phyloP scores from a whole-genome alignment of 2,329 filamentous ascomycete species.

The Sporothrix brasiliensis region DNA sequence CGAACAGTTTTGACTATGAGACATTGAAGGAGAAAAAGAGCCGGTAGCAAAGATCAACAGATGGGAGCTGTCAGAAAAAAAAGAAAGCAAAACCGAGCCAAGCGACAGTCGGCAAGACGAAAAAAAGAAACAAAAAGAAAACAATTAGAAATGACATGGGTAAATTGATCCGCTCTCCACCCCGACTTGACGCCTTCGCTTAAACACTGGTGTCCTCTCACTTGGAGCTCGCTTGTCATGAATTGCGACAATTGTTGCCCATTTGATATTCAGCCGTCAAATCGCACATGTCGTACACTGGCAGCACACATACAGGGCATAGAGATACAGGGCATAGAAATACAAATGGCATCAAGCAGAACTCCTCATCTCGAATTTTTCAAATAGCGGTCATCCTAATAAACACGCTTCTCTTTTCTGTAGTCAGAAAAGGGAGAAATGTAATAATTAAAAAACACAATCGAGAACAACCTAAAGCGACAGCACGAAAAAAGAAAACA shows the following conservation, averaged over 20 bases:
- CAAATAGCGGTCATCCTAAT: slow-evolving; percentile 18
- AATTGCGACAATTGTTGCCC: neutral
- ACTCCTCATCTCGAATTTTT: slow-evolving; percentile 15
- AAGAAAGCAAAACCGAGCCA: neutral
- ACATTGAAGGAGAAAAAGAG: neutral
- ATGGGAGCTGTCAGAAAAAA: neutral
- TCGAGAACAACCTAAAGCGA: neutral
- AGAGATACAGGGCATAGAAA: neutral
- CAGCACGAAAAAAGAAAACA: neutral
- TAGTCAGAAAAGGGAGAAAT: neutral
- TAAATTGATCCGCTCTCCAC: slow-evolving; percentile 1
- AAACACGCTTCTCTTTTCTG: slow-evolving; percentile 10
- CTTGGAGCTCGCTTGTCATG: neutral
- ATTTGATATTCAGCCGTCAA: neutral
- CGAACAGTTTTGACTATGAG: neutral
- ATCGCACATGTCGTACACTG: neutral
- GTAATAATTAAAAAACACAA: slow-evolving; percentile 7
- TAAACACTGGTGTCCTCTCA: neutral
- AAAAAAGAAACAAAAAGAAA: neutral
- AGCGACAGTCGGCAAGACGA: neutral
- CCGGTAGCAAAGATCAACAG: neutral
- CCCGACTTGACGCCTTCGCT: neutral
- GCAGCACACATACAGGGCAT: neutral
- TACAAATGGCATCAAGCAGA: slow-evolving; percentile 17
- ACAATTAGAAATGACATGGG: neutral